Conservation (phyloP, 306 rosid genomes). For the Ormosia emarginata region DNA sequence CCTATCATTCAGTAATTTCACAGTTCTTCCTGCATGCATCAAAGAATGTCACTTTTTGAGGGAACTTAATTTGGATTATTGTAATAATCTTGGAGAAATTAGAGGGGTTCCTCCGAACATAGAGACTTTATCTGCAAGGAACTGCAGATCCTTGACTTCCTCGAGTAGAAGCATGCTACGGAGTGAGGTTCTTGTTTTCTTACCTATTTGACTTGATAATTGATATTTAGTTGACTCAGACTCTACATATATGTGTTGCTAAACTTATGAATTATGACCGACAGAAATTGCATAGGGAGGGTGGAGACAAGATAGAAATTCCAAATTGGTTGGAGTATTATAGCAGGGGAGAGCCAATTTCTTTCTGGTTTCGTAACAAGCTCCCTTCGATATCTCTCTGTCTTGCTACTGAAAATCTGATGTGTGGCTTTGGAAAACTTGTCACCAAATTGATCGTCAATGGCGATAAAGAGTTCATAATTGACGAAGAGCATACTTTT, state of each 20-base stretch:
- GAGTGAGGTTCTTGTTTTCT: too few relatives aligned
- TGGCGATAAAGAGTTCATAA: too few relatives aligned
- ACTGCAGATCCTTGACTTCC: too few relatives aligned
- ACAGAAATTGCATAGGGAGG: not conserved
- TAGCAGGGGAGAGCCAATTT: not conserved
- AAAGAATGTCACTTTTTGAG: not conserved
- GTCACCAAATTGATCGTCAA: too few relatives aligned
- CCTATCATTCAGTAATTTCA: too few relatives aligned
- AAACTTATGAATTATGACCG: not conserved
- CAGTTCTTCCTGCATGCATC: not conserved
- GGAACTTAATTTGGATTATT: not conserved
- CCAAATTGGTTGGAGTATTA: not conserved
- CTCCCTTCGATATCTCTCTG: too few relatives aligned
- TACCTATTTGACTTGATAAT: too few relatives aligned
- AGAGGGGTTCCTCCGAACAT: not conserved
- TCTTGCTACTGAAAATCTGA: too few relatives aligned
- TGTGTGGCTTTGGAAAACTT: too few relatives aligned
- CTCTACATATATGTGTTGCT: not conserved
- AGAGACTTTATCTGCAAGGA: too few relatives aligned
- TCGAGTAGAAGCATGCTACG: too few relatives aligned
- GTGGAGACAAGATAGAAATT: not conserved
- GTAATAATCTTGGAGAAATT: not conserved
- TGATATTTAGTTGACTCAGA: not conserved
- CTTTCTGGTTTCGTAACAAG: not conserved
- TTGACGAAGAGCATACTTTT: too few relatives aligned